Base-by-base conservation (phyloP, 768 basidiomycete genomes). In the Amanita phalloides region DNA sequence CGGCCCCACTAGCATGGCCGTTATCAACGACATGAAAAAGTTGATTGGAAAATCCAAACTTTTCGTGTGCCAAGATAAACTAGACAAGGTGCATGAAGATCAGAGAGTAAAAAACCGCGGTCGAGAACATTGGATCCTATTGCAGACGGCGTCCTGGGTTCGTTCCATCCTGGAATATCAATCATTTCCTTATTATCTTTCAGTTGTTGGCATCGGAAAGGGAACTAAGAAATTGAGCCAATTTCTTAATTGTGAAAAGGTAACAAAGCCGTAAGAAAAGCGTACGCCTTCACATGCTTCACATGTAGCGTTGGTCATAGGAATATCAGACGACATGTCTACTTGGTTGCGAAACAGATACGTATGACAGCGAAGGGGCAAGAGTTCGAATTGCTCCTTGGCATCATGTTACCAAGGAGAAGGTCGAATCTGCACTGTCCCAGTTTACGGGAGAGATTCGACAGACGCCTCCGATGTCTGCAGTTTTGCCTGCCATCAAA, bases 91-190 rank as follows among this genome's bases (percentile, higher is more conserved):
- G 30, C 76, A 70, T 55, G 72, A 76, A 49, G 55, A 63, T 6
- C 17, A 17, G 17, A 66, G 65, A n/a, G 67, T 71, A 49, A 72
- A 71, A 23, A 76, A 74, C 55, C 64, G 68, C 42, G 65, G 66
- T 48, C 71, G 71, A 45, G 74, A 3, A 99, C 96, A 3, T 71
- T 99, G 46, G 96, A 99, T 70, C 96, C 96, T 13, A 74, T 98
- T 33, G 96, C 96, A 4, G 91, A 96, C 65, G 95, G 95, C 41
- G 91, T 96, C 13, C 71, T 97, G 56, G 90, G 93, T 93, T 62
- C 58, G 74, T 50, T 20, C 9, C 25, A 21, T 33, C 32, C 13
- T 52, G 9, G 35, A 42, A 43, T 33, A 17, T 23, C 25, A 33
- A 14, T 33, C 9, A n/a, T 42, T 35, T 11, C 25, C 41, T 52